A percentile compares a stretch with the other conserved stretches of the same genome.
Evolutionary conservation across 106 monocot genomes (phyloP).

Genomic region (Acanthochlamys bracteata): DNA sequence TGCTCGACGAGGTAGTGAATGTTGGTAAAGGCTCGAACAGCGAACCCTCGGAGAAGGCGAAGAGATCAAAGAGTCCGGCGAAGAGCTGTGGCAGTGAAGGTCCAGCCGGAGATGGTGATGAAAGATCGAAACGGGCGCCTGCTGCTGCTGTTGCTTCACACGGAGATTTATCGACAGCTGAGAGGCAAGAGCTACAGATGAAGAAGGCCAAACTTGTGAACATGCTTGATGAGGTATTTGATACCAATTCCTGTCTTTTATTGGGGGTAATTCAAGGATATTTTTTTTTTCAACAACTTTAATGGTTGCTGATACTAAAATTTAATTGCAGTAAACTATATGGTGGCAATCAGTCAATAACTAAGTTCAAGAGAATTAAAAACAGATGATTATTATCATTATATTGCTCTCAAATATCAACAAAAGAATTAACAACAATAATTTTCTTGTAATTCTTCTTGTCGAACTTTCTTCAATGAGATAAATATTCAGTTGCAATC

Average conservation of each 20-base stretch:
- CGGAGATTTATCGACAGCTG: conserved; percentile 52
- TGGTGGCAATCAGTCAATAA: no score
- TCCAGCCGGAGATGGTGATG: background rate
- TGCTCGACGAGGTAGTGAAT: conserved; percentile 80
- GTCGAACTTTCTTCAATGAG: no score
- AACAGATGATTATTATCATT: no score
- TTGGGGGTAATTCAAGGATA: background rate
- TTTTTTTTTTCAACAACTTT: background rate
- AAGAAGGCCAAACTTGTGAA: conserved; percentile 87
- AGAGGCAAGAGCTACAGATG: conserved; percentile 90
- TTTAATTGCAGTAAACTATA: no score
- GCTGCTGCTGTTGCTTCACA: no score
- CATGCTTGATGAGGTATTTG: conserved; percentile 80
- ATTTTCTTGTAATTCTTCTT: no score
- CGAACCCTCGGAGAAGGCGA: background rate
- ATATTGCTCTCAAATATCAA: no score
- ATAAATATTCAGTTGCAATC: no score
- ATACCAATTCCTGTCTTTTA: background rate
- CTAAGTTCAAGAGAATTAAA: no score
- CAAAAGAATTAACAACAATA: no score
- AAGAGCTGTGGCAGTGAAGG: conserved; percentile 9
- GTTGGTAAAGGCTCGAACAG: conserved; percentile 43
- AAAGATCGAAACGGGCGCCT: conserved; percentile 4
- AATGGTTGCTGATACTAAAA: no score
- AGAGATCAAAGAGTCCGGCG: conserved; percentile 1